Conservation (phyloP, 805 yeast species). For the Wickerhamomyces pijperi region DNA sequence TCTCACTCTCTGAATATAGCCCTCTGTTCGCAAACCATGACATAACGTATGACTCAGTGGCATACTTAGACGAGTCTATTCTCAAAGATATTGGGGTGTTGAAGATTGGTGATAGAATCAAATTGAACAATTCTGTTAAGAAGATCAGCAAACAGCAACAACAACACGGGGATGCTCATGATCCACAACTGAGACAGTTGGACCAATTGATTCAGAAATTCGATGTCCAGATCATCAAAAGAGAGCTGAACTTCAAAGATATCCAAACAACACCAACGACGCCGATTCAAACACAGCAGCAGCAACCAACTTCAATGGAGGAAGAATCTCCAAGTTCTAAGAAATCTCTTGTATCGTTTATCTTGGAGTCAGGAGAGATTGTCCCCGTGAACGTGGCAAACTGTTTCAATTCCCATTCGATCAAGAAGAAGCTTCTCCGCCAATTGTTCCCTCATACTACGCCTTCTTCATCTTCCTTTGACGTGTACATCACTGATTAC, state of each 20-base stretch:
- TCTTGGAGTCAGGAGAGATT: slow-evolving; percentile 62
- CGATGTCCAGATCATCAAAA: slow-evolving; percentile 1
- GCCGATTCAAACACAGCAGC: no score
- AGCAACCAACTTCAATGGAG: slow-evolving; percentile 2
- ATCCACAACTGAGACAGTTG: slow-evolving; percentile 4
- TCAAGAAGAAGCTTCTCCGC: slow-evolving; percentile 58
- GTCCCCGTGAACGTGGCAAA: slow-evolving; percentile 63
- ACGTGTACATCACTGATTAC: slow-evolving; percentile 45
- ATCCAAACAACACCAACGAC: no score
- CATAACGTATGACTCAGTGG: slow-evolving; percentile 16
- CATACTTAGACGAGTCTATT: slow-evolving; percentile 41
- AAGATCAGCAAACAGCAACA: slow-evolving; percentile 21
- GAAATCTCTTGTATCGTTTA: slow-evolving; percentile 43
- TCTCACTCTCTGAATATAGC: slow-evolving; percentile 1
- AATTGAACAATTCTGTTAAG: slow-evolving; percentile 49
- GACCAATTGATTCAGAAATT: slow-evolving; percentile 9
- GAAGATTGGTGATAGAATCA: slow-evolving; percentile 78
- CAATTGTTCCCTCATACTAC: slow-evolving; percentile 31
- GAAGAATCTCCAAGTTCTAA: slow-evolving; percentile 1
- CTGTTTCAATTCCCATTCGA: slow-evolving; percentile 71
- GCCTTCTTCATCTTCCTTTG: slow-evolving; percentile 34
- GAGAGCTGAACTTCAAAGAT: not conserved
- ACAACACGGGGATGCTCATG: slow-evolving; percentile 1
- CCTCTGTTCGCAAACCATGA: slow-evolving; percentile 7
- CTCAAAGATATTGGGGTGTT: slow-evolving; percentile 61